phyloP scores from a whole-genome alignment of 73 alveolate species.

The Paramecium octaurelia region DNA sequence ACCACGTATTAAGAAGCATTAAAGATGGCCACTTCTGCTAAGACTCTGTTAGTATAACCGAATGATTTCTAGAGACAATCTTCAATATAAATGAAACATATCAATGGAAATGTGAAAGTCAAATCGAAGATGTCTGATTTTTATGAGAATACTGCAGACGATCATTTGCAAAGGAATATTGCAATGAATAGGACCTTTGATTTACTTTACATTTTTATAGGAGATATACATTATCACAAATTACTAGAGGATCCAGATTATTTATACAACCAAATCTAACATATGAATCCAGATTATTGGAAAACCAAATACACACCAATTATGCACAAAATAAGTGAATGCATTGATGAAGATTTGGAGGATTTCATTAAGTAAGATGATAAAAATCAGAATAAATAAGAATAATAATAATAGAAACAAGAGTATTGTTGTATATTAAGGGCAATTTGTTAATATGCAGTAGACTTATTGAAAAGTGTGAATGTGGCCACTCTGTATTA shows the following conservation, averaged over 20 bases:
- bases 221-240: constrained; percentile 17
- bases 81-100: neutral
- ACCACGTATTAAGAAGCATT: neutral
- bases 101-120: neutral
- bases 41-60: neutral
- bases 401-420: neutral
- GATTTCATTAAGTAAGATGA: neutral
- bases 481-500: neutral
- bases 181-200: neutral
- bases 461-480: neutral
- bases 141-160: neutral
- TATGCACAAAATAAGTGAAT: constrained; percentile 32
- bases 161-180: neutral
- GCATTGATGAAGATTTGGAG: constrained; percentile 20
- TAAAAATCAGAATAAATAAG: neutral
- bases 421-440: neutral
- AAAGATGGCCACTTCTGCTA: neutral
- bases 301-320: neutral
- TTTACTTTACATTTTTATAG: neutral
- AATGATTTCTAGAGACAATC: constrained; percentile 5
- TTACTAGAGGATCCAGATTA: constrained; percentile 9
- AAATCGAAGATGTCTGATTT: neutral
- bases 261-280: neutral
- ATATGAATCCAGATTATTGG: constrained; percentile 9
- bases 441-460: neutral